Evolutionary conservation across 2,329 filamentous ascomycete genomes (phyloP), one percentile per base, ranked within the genome.

Genomic region (Westerdykella sp.): DNA sequence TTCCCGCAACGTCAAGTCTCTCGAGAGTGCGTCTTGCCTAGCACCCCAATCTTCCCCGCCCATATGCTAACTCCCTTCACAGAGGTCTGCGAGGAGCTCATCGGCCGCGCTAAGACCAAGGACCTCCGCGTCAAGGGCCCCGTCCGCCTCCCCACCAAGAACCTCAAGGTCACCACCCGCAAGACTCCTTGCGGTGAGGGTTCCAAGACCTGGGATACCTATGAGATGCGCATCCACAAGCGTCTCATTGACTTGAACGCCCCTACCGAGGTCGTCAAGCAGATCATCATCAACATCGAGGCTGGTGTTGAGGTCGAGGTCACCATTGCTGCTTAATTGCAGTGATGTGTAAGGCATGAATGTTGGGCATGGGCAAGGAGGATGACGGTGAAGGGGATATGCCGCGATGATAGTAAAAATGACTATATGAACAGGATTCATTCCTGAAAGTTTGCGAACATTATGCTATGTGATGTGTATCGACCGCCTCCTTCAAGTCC

Each of bases 171-270:
- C 80, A 88, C 87, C 72, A 95, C 93, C 80, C 86, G 93, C 70
- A 98, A 98, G 86, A 97, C 93, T 57, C 93, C 93, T 73, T 93
- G 87, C 77, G 93, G 93, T 86, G 93, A 98, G 83, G 93, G 93
- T 78, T 94, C 86, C 75, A 98, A 98, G 88, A 98, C 93, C 70
- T 98, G 93, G 93, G 93, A 97, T 73, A 84, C 80, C 74, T 98
- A 80, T 75, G 91, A 98, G 85, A 94, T 98, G 89, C 85, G 91
- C 78, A 95, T 96, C 73, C 89, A 96, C 83, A 96, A 96, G 85
- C 86, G 90, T 64, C 80, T 96, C 69, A 96, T 96, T 70, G 90
- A 95, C 82, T 87, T 98, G 59, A 90, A 94, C 77, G 93, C 93
- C 65, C 93, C 93, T 53, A 98, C 93, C 67, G 93, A 98, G 83